Evolutionary conservation across 1,284 basidiomycete genomes (phyloP), one percentile per base, ranked within the genome.

Genomic region (Austroboletus sp.): DNA sequence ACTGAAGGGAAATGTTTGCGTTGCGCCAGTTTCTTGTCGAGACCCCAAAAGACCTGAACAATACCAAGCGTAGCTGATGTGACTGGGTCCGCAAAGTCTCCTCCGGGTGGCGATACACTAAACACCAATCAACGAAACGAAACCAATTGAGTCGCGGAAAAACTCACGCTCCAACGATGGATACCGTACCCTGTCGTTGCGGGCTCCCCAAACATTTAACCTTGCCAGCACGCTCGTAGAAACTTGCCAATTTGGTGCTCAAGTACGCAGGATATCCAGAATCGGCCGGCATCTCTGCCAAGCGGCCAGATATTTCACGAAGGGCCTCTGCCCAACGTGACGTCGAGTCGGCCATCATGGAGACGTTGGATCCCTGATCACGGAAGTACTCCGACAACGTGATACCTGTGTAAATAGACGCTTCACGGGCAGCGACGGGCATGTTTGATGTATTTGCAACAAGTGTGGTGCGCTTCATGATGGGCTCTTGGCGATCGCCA

Each of bases 381-480:
- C 95, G 90, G 86, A 96, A 98, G 73, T 98, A 99, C 66, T 99
- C 95, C 37, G 95, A 95, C 17, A 98, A 80, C 0, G 96, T 99
- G 72, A 99, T 98, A 62, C 96, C 96, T 34, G 96, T 99, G 72
- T 99, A 99, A 67, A 99, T 98, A 36, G 95, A 98, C 5, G 96
- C 96, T 73, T 99, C 96, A 63, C 96, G 91, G 31, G 96, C 96
- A 30, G 96, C 96, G 61, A 99, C 96, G 57, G 96, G 96, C 96
- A 99, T 99, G 74, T 99, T 98, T 48, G 95, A 98, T 2, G 96
- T 99, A 69, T 99, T 99, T 57, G 96, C 96, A 50, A 99, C 95
- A 29, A 99, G 82, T 3, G 95, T 94, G 1, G 96, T 98, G 53
- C 96, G 94, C 71, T 98, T 98, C 96, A 99, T 99, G 76, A 99